Conservation (phyloP, 495 filamentous ascomycete species). For the Gamarada debralockiae region DNA sequence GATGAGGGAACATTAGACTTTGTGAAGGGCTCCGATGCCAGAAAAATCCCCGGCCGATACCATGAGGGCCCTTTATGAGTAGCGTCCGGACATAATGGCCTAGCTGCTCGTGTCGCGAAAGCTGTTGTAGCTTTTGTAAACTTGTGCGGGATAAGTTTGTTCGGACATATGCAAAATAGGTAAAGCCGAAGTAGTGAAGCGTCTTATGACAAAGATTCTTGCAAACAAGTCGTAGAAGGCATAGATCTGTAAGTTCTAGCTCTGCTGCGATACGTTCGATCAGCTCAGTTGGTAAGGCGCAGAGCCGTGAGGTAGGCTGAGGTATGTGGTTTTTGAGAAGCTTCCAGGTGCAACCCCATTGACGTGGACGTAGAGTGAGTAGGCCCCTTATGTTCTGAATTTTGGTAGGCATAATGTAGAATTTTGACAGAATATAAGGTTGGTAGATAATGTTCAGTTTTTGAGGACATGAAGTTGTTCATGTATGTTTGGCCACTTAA, state of each 20-base stretch:
- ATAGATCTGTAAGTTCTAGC: constrained; percentile 4
- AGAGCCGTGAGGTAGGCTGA: background rate
- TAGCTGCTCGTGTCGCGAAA: constrained; percentile 5
- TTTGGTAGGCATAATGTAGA: too few relatives aligned
- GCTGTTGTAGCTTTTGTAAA: constrained; percentile 6
- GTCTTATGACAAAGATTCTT: constrained; percentile 5
- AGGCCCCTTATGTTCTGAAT: too few relatives aligned
- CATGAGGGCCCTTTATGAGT: constrained; percentile 2
- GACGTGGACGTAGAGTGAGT: too few relatives aligned
- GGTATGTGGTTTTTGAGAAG: too few relatives aligned
- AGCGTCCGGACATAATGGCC: constrained; percentile 3
- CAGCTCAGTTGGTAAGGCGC: constrained; percentile 6
- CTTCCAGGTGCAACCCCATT: too few relatives aligned
- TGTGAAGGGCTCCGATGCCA: constrained; percentile 5
- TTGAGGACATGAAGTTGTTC: too few relatives aligned
- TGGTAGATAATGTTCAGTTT: too few relatives aligned
- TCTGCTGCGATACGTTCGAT: constrained; percentile 6
- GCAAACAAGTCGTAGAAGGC: constrained; percentile 3
- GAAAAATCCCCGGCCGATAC: constrained; percentile 3
- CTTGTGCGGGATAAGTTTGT: constrained; percentile 3
- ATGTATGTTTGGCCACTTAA: too few relatives aligned
- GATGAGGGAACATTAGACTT: background rate
- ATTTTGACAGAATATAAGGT: too few relatives aligned
- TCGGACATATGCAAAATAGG: constrained; percentile 3
- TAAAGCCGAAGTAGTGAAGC: background rate